These are phyloP conservation scores for Blastomyces parvus DNA, from an alignment of 2,329 filamentous ascomycete genomes.

Conservation along the genomic window DNA sequence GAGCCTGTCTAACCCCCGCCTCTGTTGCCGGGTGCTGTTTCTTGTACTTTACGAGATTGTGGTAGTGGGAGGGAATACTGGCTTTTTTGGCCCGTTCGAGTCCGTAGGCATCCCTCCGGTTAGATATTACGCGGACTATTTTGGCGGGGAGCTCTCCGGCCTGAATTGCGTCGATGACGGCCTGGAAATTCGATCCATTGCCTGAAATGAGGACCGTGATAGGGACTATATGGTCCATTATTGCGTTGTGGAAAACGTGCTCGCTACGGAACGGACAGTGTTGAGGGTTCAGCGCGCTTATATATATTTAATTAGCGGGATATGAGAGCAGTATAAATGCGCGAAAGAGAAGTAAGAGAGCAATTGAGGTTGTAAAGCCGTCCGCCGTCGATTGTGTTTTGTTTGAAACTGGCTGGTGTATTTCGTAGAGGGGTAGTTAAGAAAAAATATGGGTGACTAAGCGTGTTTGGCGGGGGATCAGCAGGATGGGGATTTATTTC, in stretches of 20 bases:
- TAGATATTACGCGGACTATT: constrained; percentile 57
- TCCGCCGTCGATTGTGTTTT: neutral
- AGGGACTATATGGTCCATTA: constrained; percentile 30
- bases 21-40: constrained; percentile 53
- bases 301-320: neutral
- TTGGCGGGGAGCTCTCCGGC: constrained; percentile 41
- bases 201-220: constrained; percentile 63
- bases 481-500: neutral
- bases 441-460: neutral
- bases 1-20: constrained; percentile 43
- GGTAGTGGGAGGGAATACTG: constrained; percentile 64
- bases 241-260: neutral
- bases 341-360: neutral
- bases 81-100: constrained; percentile 52
- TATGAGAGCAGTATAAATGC: too few species aligned
- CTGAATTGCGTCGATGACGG: constrained; percentile 55
- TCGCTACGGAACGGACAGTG: neutral
- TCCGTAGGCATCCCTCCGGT: constrained; percentile 55
- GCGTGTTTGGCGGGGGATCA: neutral
- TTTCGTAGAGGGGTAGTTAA: neutral
- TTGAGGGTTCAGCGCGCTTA: neutral
- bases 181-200: constrained; percentile 69
- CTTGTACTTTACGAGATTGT: constrained; percentile 70
- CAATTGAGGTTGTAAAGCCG: neutral
- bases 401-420: neutral